These are phyloP conservation scores for Suillus plorans DNA, from an alignment of 768 basidiomycete species.

Conservation along the genomic window DNA sequence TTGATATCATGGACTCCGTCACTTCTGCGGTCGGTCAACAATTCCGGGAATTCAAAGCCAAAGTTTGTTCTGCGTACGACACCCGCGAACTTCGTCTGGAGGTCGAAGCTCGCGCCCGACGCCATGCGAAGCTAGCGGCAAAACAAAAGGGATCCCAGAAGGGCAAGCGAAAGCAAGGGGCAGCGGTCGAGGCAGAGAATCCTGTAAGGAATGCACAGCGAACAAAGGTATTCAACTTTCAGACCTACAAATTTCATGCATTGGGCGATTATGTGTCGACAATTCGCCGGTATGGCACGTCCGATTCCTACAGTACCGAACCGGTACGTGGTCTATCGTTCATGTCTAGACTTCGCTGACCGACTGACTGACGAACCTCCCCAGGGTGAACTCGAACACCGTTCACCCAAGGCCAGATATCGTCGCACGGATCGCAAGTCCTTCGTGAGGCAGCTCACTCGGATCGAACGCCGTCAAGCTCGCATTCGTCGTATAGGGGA, in stretches of 20 bases:
- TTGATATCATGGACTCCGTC: not conserved
- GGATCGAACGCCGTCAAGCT: constrained; percentile 6
- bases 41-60: not conserved
- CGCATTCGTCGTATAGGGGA: not conserved
- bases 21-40: not conserved
- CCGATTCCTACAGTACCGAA: constrained; percentile 36
- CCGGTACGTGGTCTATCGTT: constrained; percentile 7
- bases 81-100: not conserved
- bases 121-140: not conserved
- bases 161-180: too few species aligned
- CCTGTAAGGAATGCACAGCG: too few species aligned
- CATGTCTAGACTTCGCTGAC: too few species aligned
- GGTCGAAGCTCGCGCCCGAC: not conserved
- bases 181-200: too few species aligned
- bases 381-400: constrained; percentile 15
- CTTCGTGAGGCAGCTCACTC: not conserved
- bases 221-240: constrained; percentile 12
- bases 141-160: too few species aligned
- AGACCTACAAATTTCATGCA: constrained; percentile 25
- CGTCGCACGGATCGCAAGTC: not conserved
- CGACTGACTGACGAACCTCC: not conserved
- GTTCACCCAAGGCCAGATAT: constrained; percentile 4
- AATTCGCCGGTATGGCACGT: constrained; percentile 28
- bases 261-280: constrained; percentile 20
- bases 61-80: not conserved